phyloP scores from a whole-genome alignment of 306 rosid species.

The Rosa persica region DNA sequence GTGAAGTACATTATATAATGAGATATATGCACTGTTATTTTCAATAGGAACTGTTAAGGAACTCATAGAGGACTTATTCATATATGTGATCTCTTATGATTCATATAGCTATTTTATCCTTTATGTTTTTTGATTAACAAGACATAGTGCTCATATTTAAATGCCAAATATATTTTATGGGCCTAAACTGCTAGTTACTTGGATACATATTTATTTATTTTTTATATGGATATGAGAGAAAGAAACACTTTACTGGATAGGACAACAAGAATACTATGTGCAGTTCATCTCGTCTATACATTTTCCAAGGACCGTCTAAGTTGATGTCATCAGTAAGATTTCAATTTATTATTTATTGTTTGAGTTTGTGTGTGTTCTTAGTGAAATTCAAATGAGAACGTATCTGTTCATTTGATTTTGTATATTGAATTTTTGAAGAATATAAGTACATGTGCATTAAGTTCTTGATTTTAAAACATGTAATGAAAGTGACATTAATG shows the following conservation, averaged over 20 bases:
- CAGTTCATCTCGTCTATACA: slow-evolving; percentile 92
- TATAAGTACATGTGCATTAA: not conserved
- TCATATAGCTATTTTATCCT: not conserved
- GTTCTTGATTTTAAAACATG: not conserved
- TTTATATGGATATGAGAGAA: not conserved
- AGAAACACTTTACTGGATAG: not conserved
- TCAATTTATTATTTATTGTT: not conserved
- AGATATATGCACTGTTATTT: not conserved
- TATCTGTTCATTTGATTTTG: not conserved
- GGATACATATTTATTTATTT: not conserved
- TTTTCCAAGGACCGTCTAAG: slow-evolving; percentile 87
- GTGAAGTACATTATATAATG: not conserved
- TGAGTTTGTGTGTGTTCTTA: not conserved
- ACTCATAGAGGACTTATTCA: not conserved
- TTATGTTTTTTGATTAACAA: not conserved
- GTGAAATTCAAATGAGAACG: not conserved
- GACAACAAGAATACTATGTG: not conserved
- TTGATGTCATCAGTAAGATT: slow-evolving; percentile 88
- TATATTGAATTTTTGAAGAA: not conserved
- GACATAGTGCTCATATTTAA: not conserved
- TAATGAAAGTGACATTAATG: not conserved
- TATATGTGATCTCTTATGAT: not conserved
- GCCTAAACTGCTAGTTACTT: too few relatives aligned
- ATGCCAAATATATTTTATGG: not conserved
- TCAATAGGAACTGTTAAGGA: not conserved